Evolutionary conservation across 2,329 filamentous ascomycete genomes (phyloP).

Genomic region (Fusarium sp.): DNA sequence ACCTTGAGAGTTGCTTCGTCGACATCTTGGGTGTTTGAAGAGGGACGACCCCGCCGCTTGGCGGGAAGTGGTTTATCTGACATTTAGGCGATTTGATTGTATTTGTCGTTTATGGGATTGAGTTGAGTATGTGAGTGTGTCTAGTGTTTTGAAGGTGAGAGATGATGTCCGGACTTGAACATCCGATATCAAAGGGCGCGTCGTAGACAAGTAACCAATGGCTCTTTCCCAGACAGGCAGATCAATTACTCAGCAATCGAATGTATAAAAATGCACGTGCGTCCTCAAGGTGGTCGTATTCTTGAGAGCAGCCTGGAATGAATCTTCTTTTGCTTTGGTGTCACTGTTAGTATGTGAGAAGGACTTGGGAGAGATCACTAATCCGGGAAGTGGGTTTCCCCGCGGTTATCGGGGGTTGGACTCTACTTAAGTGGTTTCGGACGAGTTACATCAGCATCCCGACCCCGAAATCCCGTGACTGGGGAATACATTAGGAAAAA

Average conservation of each 20-base stretch:
- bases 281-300: not conserved
- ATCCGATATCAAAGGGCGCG: not conserved
- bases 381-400: not conserved
- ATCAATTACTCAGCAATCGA: not conserved
- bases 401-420: not conserved
- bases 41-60: constrained; percentile 40
- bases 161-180: not conserved
- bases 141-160: not conserved
- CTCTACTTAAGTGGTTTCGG: constrained; percentile 17
- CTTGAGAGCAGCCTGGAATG: not conserved
- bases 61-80: constrained; percentile 11
- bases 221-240: not conserved
- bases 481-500: not conserved
- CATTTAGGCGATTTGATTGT: constrained; percentile 6
- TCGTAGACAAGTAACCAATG: not conserved
- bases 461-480: constrained; percentile 24
- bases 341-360: not conserved
- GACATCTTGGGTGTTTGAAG: constrained; percentile 24
- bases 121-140: not conserved
- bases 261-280: not conserved
- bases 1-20: constrained; percentile 45
- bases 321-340: not conserved
- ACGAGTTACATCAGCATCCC: constrained; percentile 27
- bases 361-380: not conserved
- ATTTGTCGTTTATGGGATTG: constrained; percentile 2